phyloP scores from a whole-genome alignment of 2,329 filamentous ascomycete genomes.

The Catunica adiposa region DNA sequence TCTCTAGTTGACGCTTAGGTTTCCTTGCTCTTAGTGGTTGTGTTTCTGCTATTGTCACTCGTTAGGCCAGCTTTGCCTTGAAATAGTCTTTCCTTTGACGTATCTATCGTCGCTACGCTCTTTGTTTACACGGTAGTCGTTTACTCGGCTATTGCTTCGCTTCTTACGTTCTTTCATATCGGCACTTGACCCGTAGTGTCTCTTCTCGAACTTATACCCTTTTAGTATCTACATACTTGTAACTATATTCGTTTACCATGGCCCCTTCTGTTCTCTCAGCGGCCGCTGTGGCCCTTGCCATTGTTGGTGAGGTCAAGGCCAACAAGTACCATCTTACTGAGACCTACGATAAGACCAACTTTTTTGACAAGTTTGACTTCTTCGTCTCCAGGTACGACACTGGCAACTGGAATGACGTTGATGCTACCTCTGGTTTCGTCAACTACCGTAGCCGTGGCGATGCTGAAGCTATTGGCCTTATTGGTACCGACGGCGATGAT shows the following conservation, averaged over 20 bases:
- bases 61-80: background rate
- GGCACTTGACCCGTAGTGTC: background rate
- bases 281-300: background rate
- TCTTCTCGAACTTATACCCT: background rate
- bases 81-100: background rate
- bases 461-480: slow-evolving; percentile 23
- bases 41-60: background rate
- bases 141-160: background rate
- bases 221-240: background rate
- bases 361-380: slow-evolving; percentile 33
- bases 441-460: slow-evolving; percentile 28
- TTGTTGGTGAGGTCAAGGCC: slow-evolving; percentile 3
- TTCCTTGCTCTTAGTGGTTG: background rate
- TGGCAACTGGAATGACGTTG: slow-evolving; percentile 21
- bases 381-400: slow-evolving; percentile 16
- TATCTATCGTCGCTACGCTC: background rate
- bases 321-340: slow-evolving; percentile 8
- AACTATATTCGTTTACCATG: background rate
- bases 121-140: background rate
- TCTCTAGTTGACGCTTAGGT: background rate
- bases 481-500: slow-evolving; percentile 20
- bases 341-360: slow-evolving; percentile 22
- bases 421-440: slow-evolving; percentile 51
- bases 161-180: background rate
- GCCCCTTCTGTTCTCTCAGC: slow-evolving; percentile 6